These are phyloP conservation scores for Penicillium roqueforti DNA, from an alignment of 495 filamentous ascomycete genomes.

Conservation along the genomic window DNA sequence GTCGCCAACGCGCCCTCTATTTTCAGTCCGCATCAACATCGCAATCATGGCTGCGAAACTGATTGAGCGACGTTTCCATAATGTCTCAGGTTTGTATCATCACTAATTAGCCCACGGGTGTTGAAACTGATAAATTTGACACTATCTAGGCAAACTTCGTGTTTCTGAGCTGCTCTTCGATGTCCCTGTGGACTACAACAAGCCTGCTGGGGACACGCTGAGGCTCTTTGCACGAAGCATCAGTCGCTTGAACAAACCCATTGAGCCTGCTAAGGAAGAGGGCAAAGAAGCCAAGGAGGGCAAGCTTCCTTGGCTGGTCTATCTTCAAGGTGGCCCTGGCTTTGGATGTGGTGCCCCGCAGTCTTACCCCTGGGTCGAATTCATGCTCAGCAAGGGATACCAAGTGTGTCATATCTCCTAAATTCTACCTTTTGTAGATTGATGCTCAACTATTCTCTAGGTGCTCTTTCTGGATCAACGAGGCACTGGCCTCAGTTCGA, in stretches of 20 bases:
- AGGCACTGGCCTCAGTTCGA: conserved; percentile 79
- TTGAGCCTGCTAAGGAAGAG: conserved; percentile 49
- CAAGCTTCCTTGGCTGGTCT: conserved; percentile 59
- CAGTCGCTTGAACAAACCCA: conserved; percentile 57
- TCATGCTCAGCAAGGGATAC: conserved; percentile 77
- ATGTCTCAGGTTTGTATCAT: conserved; percentile 36
- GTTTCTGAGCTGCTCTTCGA: conserved; percentile 82
- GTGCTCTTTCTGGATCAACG: conserved; percentile 83
- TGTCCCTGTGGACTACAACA: conserved; percentile 71
- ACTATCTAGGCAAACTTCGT: conserved; percentile 59
- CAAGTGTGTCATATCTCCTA: conserved; percentile 32
- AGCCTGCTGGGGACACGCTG: conserved; percentile 56
- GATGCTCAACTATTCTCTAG: conserved; percentile 30
- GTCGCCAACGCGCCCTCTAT: not conserved
- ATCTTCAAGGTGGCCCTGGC: conserved; percentile 75
- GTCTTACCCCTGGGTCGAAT: conserved; percentile 58
- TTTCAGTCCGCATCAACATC: conserved; percentile 1
- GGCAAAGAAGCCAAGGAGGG: conserved; percentile 49
- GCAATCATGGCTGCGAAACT: conserved; percentile 41
- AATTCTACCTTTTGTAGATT: not conserved
- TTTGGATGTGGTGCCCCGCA: conserved; percentile 71
- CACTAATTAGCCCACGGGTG: not conserved
- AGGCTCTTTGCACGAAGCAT: conserved; percentile 74
- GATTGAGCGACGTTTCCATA: conserved; percentile 41
- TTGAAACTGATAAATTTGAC: conserved; percentile 5